Evolutionary conservation across 331 rosid species (phyloP).

Genomic region (Stylosanthes scabra): DNA sequence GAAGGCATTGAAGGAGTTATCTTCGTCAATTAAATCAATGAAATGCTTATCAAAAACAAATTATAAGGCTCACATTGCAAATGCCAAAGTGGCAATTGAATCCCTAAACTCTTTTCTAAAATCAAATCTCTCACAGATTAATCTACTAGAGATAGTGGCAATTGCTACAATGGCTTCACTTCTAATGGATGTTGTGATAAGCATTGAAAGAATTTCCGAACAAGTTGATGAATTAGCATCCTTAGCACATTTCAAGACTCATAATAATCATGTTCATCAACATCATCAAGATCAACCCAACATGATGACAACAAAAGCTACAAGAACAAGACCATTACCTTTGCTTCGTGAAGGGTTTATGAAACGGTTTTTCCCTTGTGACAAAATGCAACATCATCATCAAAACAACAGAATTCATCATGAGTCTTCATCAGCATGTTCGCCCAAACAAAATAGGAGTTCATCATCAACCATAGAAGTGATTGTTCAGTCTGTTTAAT

Average conservation of each 20-base stretch:
- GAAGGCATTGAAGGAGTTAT: conserved; percentile 46
- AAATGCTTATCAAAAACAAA: conserved; percentile 7
- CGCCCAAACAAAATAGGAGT: not conserved
- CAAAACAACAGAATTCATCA: not conserved
- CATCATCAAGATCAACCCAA: too few relatives aligned
- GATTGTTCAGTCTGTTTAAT: conserved; percentile 5
- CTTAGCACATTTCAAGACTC: conserved; percentile 39
- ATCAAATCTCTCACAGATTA: conserved; percentile 24
- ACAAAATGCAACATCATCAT: not conserved
- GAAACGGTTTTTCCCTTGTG: conserved; percentile 4
- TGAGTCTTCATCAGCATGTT: conserved; percentile 1
- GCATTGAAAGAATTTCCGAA: conserved; percentile 40
- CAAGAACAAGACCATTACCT: conserved; percentile 18
- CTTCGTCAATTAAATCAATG: conserved; percentile 32
- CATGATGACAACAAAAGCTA: not conserved
- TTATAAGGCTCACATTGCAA: conserved; percentile 9
- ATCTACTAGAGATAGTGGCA: conserved; percentile 31
- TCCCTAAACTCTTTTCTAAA: conserved; percentile 39
- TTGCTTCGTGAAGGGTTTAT: conserved; percentile 12
- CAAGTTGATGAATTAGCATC: conserved; percentile 42
- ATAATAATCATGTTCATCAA: not conserved
- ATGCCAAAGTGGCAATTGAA: conserved; percentile 42
- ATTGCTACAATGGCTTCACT: conserved; percentile 41
- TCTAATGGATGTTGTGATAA: conserved; percentile 40
- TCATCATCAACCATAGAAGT: not conserved